A percentile compares a stretch with the other conserved stretches of the same genome.
phyloP scores from a whole-genome alignment of 768 basidiomycete species.

The Podaxis sp. region DNA sequence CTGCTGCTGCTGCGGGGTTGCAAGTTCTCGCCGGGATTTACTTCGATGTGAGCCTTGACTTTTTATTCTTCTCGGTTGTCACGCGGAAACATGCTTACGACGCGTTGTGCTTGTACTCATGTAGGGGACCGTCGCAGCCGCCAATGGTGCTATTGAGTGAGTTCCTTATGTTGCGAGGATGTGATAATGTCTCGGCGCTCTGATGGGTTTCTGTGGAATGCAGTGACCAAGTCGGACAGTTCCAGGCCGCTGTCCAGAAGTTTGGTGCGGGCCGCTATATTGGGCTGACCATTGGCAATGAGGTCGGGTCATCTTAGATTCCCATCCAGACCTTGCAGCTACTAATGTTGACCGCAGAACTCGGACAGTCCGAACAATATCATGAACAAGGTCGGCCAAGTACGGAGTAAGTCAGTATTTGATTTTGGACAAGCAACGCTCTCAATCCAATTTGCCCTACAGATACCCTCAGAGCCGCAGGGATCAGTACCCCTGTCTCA shows the following conservation, averaged over 20 bases:
- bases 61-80: neutral
- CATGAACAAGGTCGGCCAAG: constrained; percentile 33
- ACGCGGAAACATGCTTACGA: neutral
- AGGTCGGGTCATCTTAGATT: constrained; percentile 20
- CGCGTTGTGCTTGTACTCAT: neutral
- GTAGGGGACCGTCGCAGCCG: constrained; percentile 29
- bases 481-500: constrained; percentile 32
- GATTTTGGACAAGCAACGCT: neutral
- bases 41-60: constrained; percentile 22
- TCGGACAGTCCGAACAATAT: constrained; percentile 30
- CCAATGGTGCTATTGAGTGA: constrained; percentile 28
- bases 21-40: constrained; percentile 34
- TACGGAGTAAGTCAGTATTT: constrained; percentile 26
- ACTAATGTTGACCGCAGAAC: constrained; percentile 18
- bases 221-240: constrained; percentile 35
- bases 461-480: constrained; percentile 32
- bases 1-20: constrained; percentile 29
- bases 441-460: neutral
- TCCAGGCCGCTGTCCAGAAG: constrained; percentile 28
- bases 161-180: constrained; percentile 4
- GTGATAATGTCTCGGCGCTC: neutral
- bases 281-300: constrained; percentile 37
- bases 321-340: neutral
- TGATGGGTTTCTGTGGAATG: neutral
- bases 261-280: constrained; percentile 31